Evolutionary conservation across 1,284 basidiomycete species (phyloP), one percentile per base, ranked within the genome.

Genomic region (Cryptococcus sp.): DNA sequence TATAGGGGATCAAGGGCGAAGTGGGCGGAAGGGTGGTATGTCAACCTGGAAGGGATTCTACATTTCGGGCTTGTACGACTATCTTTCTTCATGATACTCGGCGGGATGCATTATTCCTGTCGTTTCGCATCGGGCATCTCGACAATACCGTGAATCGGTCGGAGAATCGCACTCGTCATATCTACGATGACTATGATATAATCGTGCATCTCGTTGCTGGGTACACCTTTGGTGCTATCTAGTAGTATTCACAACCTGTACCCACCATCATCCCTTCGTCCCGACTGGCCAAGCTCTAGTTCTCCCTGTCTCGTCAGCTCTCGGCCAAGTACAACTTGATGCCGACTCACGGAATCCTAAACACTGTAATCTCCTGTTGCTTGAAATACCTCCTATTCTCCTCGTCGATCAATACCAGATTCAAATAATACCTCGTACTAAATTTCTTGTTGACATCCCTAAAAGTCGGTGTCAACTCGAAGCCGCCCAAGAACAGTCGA

Each of bases 371-470:
- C 50, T 73, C 71, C 50, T 70, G 68, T 50, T 71, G 68, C 54
- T 74, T 74, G 53, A 72, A 74, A 53, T 72, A 74, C 43, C 72
- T 52, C 50, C 72, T 58, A 72, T 97, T 97, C 78, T 97, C 94
- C 72, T 97, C 93, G 69, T 98, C 94, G 54, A 97, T 92, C 52
- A 97, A 80, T 2, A 98, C 95, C 32, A 98, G 77, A 69, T 97
- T 98, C 58, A 95, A 81, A 71, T 97, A 98, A 74, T 97, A 98
- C 48, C 94, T 79, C 32, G 88, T 89, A 67, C 86, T 91, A 75
- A 98, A 98, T 76, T 94, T 97, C 80, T 98, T 98, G 80, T 97
- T 98, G 59, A 98, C 90, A 62, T 98, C 94, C 21, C 94, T 81
- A 81, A 97, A 98, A 10, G 94, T 98, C 1, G 95, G 95, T 2